A percentile compares a stretch with the other conserved stretches of the same genome.
Conservation (phyloP, 2,329 filamentous ascomycete genomes). For the Metarhizium sp. region DNA sequence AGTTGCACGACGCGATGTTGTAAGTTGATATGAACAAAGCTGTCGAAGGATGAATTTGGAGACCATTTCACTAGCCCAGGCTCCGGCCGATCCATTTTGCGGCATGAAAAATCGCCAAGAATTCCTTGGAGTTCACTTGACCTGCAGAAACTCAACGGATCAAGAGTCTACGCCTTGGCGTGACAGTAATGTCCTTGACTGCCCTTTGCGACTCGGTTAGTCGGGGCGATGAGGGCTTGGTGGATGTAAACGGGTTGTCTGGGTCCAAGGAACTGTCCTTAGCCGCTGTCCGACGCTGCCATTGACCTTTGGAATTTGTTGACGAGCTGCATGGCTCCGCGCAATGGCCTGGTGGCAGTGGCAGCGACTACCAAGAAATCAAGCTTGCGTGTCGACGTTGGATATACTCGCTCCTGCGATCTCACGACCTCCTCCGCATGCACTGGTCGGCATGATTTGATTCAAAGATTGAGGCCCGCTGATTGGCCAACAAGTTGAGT, state of each 20-base stretch:
- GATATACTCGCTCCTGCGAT: background rate
- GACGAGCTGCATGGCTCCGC: conserved; percentile 4
- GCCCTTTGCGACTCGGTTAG: background rate
- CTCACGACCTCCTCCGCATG: background rate
- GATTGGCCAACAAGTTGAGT: background rate
- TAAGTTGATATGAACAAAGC: conserved; percentile 56
- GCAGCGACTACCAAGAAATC: background rate
- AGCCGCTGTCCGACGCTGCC: conserved; percentile 6
- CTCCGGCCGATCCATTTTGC: conserved; percentile 46
- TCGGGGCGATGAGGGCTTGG: background rate
- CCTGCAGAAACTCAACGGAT: background rate
- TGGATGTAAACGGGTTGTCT: background rate
- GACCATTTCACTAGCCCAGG: conserved; percentile 60
- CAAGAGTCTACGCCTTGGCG: background rate
- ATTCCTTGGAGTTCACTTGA: background rate
- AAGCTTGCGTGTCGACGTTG: background rate
- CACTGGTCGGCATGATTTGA: background rate
- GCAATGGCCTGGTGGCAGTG: background rate
- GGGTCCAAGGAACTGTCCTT: conserved; percentile 1
- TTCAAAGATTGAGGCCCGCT: background rate
- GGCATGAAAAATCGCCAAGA: background rate
- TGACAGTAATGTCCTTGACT: background rate
- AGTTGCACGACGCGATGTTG: conserved; percentile 54
- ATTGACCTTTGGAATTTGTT: background rate
- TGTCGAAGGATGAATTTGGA: conserved; percentile 46